phyloP scores from a whole-genome alignment of 352 stramenopile species.

The Pythium chondricola region DNA sequence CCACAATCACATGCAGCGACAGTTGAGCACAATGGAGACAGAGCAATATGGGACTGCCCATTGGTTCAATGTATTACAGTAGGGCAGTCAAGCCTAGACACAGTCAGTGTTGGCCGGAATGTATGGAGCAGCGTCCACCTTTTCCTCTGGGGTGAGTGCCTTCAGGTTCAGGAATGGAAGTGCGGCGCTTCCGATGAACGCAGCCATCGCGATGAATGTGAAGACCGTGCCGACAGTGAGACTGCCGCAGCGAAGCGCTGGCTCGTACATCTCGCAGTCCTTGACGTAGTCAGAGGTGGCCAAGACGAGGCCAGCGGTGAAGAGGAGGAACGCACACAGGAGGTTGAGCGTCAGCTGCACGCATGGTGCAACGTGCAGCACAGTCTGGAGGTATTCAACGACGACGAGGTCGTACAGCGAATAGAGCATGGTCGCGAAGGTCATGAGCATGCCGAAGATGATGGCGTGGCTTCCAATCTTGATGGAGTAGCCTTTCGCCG shows the following conservation, averaged over 20 bases:
- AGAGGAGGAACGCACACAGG: slow-evolving; percentile 25
- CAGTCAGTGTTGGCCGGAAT: too few species aligned
- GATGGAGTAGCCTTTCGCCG: slow-evolving; percentile 62
- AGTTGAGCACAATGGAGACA: too few species aligned
- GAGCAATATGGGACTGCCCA: too few species aligned
- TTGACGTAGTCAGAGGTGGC: slow-evolving; percentile 30
- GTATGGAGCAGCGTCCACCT: too few species aligned
- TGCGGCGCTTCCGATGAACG: slow-evolving; percentile 12
- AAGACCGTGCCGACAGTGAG: slow-evolving; percentile 33
- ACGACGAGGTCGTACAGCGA: slow-evolving; percentile 45
- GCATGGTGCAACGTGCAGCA: slow-evolving; percentile 13
- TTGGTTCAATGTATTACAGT: too few species aligned
- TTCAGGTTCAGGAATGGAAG: slow-evolving; percentile 3
- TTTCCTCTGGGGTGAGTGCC: too few species aligned
- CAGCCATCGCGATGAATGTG: slow-evolving; percentile 32
- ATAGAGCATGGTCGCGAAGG: slow-evolving; percentile 62
- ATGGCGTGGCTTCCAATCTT: slow-evolving; percentile 57
- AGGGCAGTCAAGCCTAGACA: too few species aligned
- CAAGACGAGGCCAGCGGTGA: slow-evolving; percentile 40
- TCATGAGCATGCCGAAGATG: slow-evolving; percentile 49
- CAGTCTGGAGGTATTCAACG: slow-evolving; percentile 41
- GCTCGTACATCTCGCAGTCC: slow-evolving; percentile 24
- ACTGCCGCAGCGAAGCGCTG: slow-evolving; percentile 30
- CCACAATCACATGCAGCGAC: too few species aligned
- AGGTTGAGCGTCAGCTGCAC: slow-evolving; percentile 15